Base-by-base conservation (phyloP, 2,329 filamentous ascomycete species). In the Acephala macrosclerotiorum region DNA sequence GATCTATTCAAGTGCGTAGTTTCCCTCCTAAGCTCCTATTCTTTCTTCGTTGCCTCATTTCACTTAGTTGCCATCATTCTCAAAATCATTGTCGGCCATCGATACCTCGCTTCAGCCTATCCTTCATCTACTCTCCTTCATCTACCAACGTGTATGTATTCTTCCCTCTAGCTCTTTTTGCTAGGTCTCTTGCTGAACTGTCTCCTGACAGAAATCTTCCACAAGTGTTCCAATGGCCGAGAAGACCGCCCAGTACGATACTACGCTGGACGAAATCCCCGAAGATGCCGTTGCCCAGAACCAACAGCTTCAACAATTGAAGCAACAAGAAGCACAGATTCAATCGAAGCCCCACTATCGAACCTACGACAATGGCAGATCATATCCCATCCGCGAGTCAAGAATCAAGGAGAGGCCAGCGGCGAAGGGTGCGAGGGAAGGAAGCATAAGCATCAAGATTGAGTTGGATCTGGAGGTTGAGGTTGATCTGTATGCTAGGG, bases 391-490 rank as follows among this genome's bases (percentile, higher is more conserved):
- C 35, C 53, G 53, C 26, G 53, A 56, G 35, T 56, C 53, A 5
- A 56, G 53, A 14, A 56, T 56, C 20, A 56, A 56, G 53, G 53
- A 56, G 35, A 56, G 53, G 20, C 53, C 53, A 22, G 29, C 18
- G 29, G 7, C 14, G 26, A 56, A 56, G 53, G 29, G 35, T 36
- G 53, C 45, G 6, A 51, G 40, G 53, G 20, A 40, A 3, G 40
- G 47, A 20, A 45, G n/a, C n/a, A n/a, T n/a, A n/a, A n/a, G n/a
- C n/a, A n/a, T n/a, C n/a, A n/a, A n/a, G n/a, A n/a, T n/a, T 20
- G 9, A 53, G n/a, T n/a, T n/a, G n/a, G n/a, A n/a, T n/a, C n/a
- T 62, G 38, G 58, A 38, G 29, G 58, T 62, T 51, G 58, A 56
- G 53, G 36, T 56, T 36, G 53, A 56, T 14, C 22, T 57, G 36